phyloP scores from a whole-genome alignment of 2,329 filamentous ascomycete species.

The Pseudocercospora macadamiae region DNA sequence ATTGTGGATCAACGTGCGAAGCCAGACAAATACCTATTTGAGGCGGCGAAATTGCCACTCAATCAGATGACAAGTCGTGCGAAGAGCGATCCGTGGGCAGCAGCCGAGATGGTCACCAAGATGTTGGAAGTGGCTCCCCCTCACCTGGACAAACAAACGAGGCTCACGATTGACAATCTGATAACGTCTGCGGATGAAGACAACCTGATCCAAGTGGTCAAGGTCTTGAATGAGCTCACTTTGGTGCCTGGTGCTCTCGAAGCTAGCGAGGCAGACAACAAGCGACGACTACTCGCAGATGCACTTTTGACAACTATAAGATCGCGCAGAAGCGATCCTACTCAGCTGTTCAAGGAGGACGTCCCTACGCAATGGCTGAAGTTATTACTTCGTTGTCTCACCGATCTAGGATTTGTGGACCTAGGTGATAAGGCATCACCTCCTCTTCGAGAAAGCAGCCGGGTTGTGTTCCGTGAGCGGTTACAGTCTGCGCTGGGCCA shows the following conservation, averaged over 20 bases:
- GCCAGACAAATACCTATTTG: slow-evolving; percentile 77
- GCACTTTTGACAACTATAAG: slow-evolving; percentile 55
- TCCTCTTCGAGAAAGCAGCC: slow-evolving; percentile 50
- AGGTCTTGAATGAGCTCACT: slow-evolving; percentile 51
- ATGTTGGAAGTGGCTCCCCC: slow-evolving; percentile 73
- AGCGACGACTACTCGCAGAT: slow-evolving; percentile 56
- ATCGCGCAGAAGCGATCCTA: slow-evolving; percentile 37
- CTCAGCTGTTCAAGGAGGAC: slow-evolving; percentile 33
- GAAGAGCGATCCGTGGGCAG: slow-evolving; percentile 61
- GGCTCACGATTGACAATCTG: slow-evolving; percentile 77
- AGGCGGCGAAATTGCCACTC: slow-evolving; percentile 75
- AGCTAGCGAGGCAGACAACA: slow-evolving; percentile 50
- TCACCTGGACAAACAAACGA: slow-evolving; percentile 84
- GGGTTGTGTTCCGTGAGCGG: slow-evolving; percentile 57
- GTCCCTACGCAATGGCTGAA: slow-evolving; percentile 34
- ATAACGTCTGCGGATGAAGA: slow-evolving; percentile 62
- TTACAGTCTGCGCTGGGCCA: slow-evolving; percentile 59
- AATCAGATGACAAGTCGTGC: slow-evolving; percentile 69
- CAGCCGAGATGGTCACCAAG: slow-evolving; percentile 64
- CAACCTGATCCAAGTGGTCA: slow-evolving; percentile 56
- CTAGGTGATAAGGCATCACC: slow-evolving; percentile 30
- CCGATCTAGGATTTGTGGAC: slow-evolving; percentile 23
- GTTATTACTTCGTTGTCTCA: slow-evolving; percentile 32
- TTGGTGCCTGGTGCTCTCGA: slow-evolving; percentile 48
- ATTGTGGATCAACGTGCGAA: slow-evolving; percentile 81